Evolutionary conservation across 2,329 filamentous ascomycete genomes (phyloP).

Genomic region (Diplodia mutila): DNA sequence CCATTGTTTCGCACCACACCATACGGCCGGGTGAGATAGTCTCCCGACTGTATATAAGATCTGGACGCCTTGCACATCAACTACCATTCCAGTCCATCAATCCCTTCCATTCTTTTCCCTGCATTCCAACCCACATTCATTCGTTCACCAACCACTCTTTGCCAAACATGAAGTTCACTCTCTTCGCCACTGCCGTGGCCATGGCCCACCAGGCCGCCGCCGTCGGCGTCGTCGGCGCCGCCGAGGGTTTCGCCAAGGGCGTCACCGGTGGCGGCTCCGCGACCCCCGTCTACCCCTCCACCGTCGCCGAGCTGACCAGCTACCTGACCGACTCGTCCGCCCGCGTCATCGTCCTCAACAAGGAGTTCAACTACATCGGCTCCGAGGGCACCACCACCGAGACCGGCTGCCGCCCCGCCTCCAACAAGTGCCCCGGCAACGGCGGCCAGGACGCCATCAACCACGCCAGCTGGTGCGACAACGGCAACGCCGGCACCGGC

Average conservation of each 20-base stretch:
- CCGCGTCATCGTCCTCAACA: constrained; percentile 62
- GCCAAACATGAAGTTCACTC: constrained; percentile 19
- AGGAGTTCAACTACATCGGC: constrained; percentile 59
- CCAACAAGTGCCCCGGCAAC: constrained; percentile 53
- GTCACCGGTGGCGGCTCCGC: constrained; percentile 65
- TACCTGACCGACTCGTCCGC: constrained; percentile 60
- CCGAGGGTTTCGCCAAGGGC: constrained; percentile 57
- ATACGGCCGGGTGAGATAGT: background rate
- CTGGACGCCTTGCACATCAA: constrained; percentile 18
- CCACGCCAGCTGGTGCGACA: constrained; percentile 62
- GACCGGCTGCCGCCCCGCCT: constrained; percentile 60
- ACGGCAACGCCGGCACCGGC: constrained; percentile 60
- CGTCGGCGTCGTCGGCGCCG: constrained; percentile 38
- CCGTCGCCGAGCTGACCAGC: constrained; percentile 59
- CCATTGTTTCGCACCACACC: constrained; percentile 8
- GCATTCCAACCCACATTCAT: background rate
- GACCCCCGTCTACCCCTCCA: constrained; percentile 57
- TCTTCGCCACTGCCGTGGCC: constrained; percentile 6
- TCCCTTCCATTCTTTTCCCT: constrained; percentile 21
- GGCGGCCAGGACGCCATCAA: constrained; percentile 65
- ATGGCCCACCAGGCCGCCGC: constrained; percentile 16
- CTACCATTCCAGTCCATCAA: background rate
- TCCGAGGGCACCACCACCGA: constrained; percentile 58
- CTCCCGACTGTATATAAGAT: background rate
- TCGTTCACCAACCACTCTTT: background rate